phyloP scores from a whole-genome alignment of 495 filamentous ascomycete genomes.

The Lepraria neglecta region DNA sequence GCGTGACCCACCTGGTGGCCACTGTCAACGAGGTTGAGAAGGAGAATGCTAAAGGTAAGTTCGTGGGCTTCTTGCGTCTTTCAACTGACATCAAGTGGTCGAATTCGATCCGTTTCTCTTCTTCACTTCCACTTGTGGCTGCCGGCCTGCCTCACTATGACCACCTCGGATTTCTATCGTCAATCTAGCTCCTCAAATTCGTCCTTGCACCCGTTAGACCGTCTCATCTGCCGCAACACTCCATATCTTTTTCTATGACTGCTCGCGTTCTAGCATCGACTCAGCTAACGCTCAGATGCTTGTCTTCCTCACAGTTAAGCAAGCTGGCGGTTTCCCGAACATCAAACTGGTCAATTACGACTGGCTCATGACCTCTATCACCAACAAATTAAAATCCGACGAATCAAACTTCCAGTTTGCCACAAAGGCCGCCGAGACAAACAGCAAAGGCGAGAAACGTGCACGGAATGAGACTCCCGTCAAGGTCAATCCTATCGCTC shows the following conservation, averaged over 20 bases:
- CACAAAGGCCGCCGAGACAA: too few relatives aligned
- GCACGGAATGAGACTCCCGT: neutral
- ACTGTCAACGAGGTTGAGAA: neutral
- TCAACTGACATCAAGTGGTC: too few relatives aligned
- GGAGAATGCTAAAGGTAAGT: slow-evolving; percentile 3
- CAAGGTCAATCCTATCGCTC: neutral
- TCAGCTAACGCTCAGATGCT: neutral
- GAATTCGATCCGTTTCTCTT: too few relatives aligned
- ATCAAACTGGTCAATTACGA: slow-evolving; percentile 54
- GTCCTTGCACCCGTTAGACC: neutral
- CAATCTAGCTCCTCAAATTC: neutral
- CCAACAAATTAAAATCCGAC: slow-evolving; percentile 37
- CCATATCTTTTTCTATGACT: neutral
- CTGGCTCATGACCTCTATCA: slow-evolving; percentile 54
- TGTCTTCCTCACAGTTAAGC: slow-evolving; percentile 35
- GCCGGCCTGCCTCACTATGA: too few relatives aligned
- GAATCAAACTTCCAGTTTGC: slow-evolving; percentile 26
- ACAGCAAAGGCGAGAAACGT: slow-evolving; percentile 1
- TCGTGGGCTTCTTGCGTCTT: too few relatives aligned
- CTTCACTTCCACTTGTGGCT: too few relatives aligned
- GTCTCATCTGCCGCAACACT: slow-evolving; percentile 35
- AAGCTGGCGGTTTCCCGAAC: slow-evolving; percentile 39
- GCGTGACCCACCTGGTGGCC: slow-evolving; percentile 54
- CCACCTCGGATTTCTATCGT: too few relatives aligned
- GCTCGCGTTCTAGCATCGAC: neutral